Conservation (phyloP, 371 early-diverging fungal species). For the Mortierella sp. region DNA sequence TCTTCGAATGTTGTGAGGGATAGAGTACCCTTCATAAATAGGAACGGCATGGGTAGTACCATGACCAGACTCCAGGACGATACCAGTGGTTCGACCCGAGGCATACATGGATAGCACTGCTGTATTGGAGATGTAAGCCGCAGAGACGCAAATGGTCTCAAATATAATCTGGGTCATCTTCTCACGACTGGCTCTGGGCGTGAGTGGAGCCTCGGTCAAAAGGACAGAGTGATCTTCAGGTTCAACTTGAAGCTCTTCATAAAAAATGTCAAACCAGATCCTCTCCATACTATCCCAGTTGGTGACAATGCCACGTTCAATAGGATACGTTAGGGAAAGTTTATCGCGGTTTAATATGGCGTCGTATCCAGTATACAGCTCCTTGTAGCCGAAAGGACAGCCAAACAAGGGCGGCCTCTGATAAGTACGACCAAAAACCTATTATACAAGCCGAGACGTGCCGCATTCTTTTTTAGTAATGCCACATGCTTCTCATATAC, state of each 20-base stretch:
- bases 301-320: constrained; percentile 95
- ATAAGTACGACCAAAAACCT: constrained; percentile 94
- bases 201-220: constrained; percentile 96
- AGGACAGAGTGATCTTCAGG: constrained; percentile 98
- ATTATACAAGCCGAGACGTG: neutral
- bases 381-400: constrained; percentile 84
- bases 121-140: constrained; percentile 93
- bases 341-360: constrained; percentile 94
- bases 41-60: constrained; percentile 96
- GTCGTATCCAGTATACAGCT: constrained; percentile 91
- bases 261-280: constrained; percentile 95
- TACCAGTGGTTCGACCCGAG: constrained; percentile 96
- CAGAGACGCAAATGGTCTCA: constrained; percentile 98
- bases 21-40: constrained; percentile 94
- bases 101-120: constrained; percentile 92
- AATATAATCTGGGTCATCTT: constrained; percentile 94
- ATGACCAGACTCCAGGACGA: constrained; percentile 96
- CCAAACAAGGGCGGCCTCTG: constrained; percentile 92
- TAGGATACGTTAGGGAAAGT: constrained; percentile 91
- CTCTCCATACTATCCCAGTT: constrained; percentile 98
- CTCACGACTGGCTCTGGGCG: constrained; percentile 91
- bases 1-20: constrained; percentile 90
- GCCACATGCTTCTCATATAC: neutral
- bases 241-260: constrained; percentile 91
- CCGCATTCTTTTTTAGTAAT: neutral